phyloP scores from a whole-genome alignment of 306 rosid genomes.

The Vigna mungo region DNA sequence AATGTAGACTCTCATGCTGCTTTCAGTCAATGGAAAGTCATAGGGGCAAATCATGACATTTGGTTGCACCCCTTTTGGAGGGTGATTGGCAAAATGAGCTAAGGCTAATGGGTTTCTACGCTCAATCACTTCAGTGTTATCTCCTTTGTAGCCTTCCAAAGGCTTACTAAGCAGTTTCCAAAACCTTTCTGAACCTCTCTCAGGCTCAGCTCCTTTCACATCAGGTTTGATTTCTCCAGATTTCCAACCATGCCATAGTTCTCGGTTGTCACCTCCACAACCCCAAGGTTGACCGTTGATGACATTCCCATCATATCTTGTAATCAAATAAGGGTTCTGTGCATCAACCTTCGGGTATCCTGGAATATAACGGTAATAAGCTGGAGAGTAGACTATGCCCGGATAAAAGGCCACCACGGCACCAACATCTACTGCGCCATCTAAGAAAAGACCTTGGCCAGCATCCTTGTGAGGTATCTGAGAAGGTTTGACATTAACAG shows the following conservation, averaged over 20 bases:
- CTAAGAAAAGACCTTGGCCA: constrained; percentile 79
- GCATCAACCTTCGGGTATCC: constrained; percentile 87
- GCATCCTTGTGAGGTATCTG: constrained; percentile 77
- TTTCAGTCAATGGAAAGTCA: constrained; percentile 84
- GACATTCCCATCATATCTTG: constrained; percentile 83
- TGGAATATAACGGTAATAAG: constrained; percentile 85
- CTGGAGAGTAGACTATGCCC: constrained; percentile 81
- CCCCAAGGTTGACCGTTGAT: constrained; percentile 94
- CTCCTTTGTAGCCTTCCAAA: constrained; percentile 61
- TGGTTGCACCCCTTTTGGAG: constrained; percentile 74
- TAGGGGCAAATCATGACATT: constrained; percentile 94
- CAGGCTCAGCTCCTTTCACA: constrained; percentile 54
- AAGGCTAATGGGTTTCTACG: constrained; percentile 88
- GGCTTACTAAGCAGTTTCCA: constrained; percentile 84
- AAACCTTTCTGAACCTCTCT: constrained; percentile 68
- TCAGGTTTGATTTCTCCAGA: constrained; percentile 41
- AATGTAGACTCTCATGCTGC: constrained; percentile 70
- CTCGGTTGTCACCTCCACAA: constrained; percentile 68
- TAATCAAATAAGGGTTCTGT: constrained; percentile 82
- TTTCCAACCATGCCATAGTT: constrained; percentile 64
- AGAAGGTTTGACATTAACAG: constrained; percentile 74
- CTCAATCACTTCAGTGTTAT: constrained; percentile 62
- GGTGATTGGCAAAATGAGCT: constrained; percentile 93
- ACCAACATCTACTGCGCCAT: constrained; percentile 79
- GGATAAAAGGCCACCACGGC: constrained; percentile 87